Percentiles rank a stretch among this genome's conserved stretches.
phyloP scores from a whole-genome alignment of 2,329 filamentous ascomycete species.

The Torrubiella hemipterigena region DNA sequence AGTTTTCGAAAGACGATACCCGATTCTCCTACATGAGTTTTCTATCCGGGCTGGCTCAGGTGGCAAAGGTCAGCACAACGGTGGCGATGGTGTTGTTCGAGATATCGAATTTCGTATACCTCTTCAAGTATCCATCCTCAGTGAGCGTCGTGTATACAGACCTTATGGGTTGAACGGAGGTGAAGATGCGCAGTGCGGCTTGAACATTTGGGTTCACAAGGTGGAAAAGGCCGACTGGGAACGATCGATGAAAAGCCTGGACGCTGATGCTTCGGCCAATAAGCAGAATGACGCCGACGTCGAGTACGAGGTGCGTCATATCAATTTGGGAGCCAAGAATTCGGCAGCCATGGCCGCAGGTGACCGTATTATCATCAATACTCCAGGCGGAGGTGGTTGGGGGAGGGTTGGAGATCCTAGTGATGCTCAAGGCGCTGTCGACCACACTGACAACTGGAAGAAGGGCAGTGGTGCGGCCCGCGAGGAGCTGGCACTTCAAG shows the following conservation, averaged over 20 bases:
- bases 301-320: conserved; percentile 46
- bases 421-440: conserved; percentile 33
- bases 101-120: conserved; percentile 73
- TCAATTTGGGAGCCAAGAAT: conserved; percentile 72
- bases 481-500: conserved; percentile 48
- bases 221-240: conserved; percentile 47
- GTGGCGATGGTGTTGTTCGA: conserved; percentile 63
- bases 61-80: conserved; percentile 52
- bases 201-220: conserved; percentile 79
- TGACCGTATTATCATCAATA: conserved; percentile 66
- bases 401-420: conserved; percentile 48
- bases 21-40: conserved; percentile 62
- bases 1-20: conserved; percentile 43
- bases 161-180: conserved; percentile 77
- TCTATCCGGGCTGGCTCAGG: conserved; percentile 50
- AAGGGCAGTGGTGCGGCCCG: conserved; percentile 44
- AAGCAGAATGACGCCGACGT: conserved; percentile 17
- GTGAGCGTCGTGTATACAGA: conserved; percentile 63
- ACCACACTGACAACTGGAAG: conserved; percentile 42
- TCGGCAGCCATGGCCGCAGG: conserved; percentile 65
- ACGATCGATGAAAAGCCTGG: conserved; percentile 26
- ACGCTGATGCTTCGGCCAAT: conserved; percentile 15
- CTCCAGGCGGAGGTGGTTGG: conserved; percentile 73
- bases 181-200: conserved; percentile 62
- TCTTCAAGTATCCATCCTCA: conserved; percentile 65